These are phyloP conservation scores for Kalanchoe fedtschenkoi DNA, from an alignment of 164 flowering plant species.

Conservation along the genomic window DNA sequence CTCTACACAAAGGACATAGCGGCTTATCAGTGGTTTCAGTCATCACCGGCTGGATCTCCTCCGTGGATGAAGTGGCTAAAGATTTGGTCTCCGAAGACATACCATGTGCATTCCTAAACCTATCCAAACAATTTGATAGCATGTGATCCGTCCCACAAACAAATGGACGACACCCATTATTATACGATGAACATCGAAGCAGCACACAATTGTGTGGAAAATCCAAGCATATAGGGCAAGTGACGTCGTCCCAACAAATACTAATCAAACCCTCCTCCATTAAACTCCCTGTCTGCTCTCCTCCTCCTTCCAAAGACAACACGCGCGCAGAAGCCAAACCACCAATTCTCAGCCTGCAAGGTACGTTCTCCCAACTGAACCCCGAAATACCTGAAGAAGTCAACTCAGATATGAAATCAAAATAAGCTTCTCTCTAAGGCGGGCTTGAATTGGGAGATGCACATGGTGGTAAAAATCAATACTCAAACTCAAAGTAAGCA, in stretches of 20 bases:
- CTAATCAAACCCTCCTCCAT: slow-evolving; percentile 9
- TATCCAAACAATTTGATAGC: slow-evolving; percentile 84
- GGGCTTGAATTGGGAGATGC: neutral
- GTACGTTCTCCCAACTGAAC: too few species aligned
- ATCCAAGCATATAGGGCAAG: slow-evolving; percentile 88
- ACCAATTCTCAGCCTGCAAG: too few species aligned
- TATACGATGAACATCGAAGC: slow-evolving; percentile 76
- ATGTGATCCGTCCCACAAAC: slow-evolving; percentile 78
- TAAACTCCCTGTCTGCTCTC: neutral
- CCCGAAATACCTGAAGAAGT: neutral
- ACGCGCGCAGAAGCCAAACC: too few species aligned
- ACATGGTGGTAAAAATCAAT: neutral
- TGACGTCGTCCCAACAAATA: slow-evolving; percentile 61
- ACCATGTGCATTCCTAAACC: slow-evolving; percentile 59
- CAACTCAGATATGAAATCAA: neutral
- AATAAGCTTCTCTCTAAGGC: neutral
- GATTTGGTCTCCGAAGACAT: slow-evolving; percentile 20
- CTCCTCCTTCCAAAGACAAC: too few species aligned
- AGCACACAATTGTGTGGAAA: slow-evolving; percentile 86
- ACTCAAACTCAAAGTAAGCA: neutral
- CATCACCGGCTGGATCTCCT: slow-evolving; percentile 4
- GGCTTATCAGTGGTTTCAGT: slow-evolving; percentile 31
- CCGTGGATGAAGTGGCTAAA: slow-evolving; percentile 26
- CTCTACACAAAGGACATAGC: slow-evolving; percentile 85
- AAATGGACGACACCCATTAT: slow-evolving; percentile 85